phyloP scores from a whole-genome alignment of 139 green algal species.

The Chlamydomonas incerta region DNA sequence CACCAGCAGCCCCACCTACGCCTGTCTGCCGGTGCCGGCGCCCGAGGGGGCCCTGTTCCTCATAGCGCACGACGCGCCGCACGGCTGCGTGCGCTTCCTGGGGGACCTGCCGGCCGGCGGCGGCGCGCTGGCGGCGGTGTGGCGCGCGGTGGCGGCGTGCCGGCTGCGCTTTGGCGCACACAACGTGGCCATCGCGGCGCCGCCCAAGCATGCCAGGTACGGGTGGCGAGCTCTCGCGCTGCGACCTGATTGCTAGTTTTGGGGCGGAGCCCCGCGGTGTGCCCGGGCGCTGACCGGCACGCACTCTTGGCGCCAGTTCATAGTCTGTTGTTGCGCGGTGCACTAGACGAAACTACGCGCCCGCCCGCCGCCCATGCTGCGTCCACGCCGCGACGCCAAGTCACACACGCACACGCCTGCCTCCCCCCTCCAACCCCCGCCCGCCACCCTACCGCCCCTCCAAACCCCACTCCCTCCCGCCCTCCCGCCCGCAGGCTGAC shows the following conservation, averaged over 20 bases:
- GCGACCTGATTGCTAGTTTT: no score
- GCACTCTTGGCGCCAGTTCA: no score
- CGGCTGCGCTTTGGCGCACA: conserved; percentile 17
- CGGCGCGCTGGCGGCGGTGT: conserved; percentile 11
- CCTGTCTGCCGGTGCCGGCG: background rate
- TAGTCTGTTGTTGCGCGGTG: no score
- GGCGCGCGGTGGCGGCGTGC: conserved; percentile 30
- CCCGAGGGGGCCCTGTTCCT: conserved; percentile 7
- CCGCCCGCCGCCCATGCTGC: no score
- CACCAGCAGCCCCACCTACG: background rate
- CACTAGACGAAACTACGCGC: no score
- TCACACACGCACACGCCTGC: no score
- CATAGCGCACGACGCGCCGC: conserved; percentile 7
- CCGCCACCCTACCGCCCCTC: no score
- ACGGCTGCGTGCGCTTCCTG: conserved; percentile 10
- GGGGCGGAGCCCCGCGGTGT: no score
- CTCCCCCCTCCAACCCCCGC: no score
- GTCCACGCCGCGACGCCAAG: no score
- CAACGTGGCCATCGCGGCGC: conserved; percentile 46
- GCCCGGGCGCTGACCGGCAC: no score
- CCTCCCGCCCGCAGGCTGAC: conserved; percentile 29
- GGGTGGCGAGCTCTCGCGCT: background rate
- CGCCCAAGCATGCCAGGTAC: conserved; percentile 52
- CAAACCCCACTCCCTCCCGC: background rate
- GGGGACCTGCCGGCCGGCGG: conserved; percentile 12